phyloP scores from a whole-genome alignment of 192 early-diverging fungal species.

The Chytriomyces sp. region DNA sequence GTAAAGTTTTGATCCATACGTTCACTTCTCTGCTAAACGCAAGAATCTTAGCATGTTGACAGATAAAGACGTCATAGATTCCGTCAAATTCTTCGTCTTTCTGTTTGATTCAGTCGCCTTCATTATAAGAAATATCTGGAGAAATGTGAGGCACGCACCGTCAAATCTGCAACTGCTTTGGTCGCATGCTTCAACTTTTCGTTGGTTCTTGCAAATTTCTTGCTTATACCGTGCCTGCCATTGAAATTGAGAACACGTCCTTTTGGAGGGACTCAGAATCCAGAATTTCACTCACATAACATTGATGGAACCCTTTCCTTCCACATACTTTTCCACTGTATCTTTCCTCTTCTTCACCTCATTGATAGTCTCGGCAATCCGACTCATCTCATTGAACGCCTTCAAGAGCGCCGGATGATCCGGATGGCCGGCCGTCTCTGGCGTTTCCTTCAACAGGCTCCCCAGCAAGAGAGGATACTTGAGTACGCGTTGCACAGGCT shows the following conservation, averaged over 20 bases:
- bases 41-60: conserved; percentile 18
- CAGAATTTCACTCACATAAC: conserved; percentile 63
- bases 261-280: background rate
- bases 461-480: conserved; percentile 90
- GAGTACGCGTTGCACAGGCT: conserved; percentile 97
- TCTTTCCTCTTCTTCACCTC: conserved; percentile 85
- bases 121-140: conserved; percentile 34
- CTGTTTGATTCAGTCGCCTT: background rate
- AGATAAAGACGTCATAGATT: conserved; percentile 21
- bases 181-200: conserved; percentile 64
- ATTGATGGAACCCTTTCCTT: conserved; percentile 67
- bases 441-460: conserved; percentile 62
- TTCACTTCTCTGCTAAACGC: conserved; percentile 21
- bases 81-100: conserved; percentile 21
- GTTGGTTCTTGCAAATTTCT: conserved; percentile 29
- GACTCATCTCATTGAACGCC: conserved; percentile 25
- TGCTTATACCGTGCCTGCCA: conserved; percentile 71
- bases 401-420: conserved; percentile 55
- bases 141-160: conserved; percentile 10
- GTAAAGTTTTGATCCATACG: conserved; percentile 28
- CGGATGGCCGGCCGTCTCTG: conserved; percentile 37
- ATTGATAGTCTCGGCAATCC: conserved; percentile 80
- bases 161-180: conserved; percentile 56
- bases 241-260: conserved; percentile 1
- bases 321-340: conserved; percentile 81